Evolutionary conservation across 2,329 filamentous ascomycete species (phyloP), one percentile per base, ranked within the genome.

Genomic region (Neofusicoccum umdonicola): DNA sequence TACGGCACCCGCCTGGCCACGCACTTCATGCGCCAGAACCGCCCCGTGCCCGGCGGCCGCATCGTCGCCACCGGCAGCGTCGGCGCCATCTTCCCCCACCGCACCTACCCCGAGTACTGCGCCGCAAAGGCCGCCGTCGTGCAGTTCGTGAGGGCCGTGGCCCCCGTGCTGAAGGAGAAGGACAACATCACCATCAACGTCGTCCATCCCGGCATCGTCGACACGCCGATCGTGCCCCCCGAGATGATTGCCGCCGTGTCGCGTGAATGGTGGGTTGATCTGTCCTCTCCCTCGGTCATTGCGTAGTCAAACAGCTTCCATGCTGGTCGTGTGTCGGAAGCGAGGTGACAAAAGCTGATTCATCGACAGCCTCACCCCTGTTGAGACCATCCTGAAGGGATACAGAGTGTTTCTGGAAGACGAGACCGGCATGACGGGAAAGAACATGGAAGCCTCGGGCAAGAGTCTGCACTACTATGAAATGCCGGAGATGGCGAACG

Each of bases 1-100:
- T 84, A 84, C 63, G 81, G 82, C 3, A 80, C 78, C 1, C 77
- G 79, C 63, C 73, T 85, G 8, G 81, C 83, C 1, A 81, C 79
- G 9, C 82, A 85, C 67, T 85, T 83, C 69, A 85, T 85, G 83
- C 76, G 82, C 12, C 78, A 83, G 65, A 85, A 84, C 64, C 64
- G 54, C 67, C 68, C 71, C 2, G 70, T 69, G 0, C 76, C 77
- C 0, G 80, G 79, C 2, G 82, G 81, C 0, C 77, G 73, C 63
- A 81, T 84, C 61, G 71, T 83, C 11, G 75, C 77, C 0, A 83
- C 81, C 0, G 75, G 76, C 2, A 82, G 78, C 65, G 77, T 80
- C 64, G 77, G 79, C 1, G 79, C 73, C 1, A 67, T 84, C 1
- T 79, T 80, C 54, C 81, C 83, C 0, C 78, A 81, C 65, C 66